Evolutionary conservation across 768 basidiomycete genomes (phyloP), one percentile per base, ranked within the genome.

Genomic region (Boletus vinaceobasis): DNA sequence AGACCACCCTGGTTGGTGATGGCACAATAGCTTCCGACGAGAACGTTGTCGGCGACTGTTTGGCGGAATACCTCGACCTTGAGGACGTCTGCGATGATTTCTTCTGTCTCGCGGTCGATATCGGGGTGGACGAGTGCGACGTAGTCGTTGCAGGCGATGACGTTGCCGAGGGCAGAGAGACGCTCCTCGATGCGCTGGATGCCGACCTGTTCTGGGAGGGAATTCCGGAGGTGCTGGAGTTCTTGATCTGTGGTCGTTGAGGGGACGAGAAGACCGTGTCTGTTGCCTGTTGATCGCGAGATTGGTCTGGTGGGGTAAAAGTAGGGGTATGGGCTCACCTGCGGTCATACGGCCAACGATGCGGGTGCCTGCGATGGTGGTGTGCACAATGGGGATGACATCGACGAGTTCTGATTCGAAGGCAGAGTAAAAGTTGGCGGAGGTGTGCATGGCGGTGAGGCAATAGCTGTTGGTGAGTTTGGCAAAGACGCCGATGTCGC

Each of bases 21-120:
- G 51, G 86, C 90, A 71, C 93, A 95, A 71, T 98, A 99, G 56
- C 88, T 91, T 38, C 97, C 97, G 39, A 98, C 96, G 43, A 99
- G 84, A 46, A 95, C 95, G 74, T 98, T 98, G 62, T 92, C 88
- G 13, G 97, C 97, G 61, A 99, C 79, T 10, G 94, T 99, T 73
- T 99, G 97, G 45, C 97, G 81, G 77, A 99, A 99, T 5, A 98
- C 97, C 71, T 99, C 97, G 58, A 98, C 97, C 73, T 98, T 98
- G 62, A 99, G 83, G 19, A 97, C 93, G 71, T 99, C 97, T 29
- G 97, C 97, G 73, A 99, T 98, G 75, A 99, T 98, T 74, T 99
- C 97, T 69, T 99, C 97, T 23, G 97, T 99, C 74, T 98, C 97
- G 58, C 97, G 85, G 75, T 98, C 97, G 56, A 98, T 76, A 61